Evolutionary conservation across 805 yeast species (phyloP).

Genomic region (Candida rishiriensis): DNA sequence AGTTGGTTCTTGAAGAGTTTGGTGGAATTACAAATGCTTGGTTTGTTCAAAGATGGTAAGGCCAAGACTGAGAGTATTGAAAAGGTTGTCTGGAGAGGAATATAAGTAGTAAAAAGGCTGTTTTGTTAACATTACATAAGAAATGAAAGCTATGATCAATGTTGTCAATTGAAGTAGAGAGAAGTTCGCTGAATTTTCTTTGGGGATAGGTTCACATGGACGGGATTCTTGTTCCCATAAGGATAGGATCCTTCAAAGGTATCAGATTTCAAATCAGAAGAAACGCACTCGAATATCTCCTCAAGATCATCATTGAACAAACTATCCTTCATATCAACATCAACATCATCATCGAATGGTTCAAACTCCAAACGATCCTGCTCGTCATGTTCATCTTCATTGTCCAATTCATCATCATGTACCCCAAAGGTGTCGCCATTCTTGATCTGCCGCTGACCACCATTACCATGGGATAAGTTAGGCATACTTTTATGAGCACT

Average conservation of each 20-base stretch:
- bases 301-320: conserved; percentile 8
- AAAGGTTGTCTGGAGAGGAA: conserved; percentile 70
- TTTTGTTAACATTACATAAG: no score
- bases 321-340: conserved; percentile 4
- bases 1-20: conserved; percentile 75
- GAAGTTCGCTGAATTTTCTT: conserved; percentile 17
- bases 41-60: conserved; percentile 59
- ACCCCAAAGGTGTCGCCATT: no score
- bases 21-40: conserved; percentile 64
- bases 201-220: neutral
- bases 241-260: neutral
- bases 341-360: neutral
- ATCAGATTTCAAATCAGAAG: neutral
- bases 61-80: conserved; percentile 64
- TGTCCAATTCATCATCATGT: no score
- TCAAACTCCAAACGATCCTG: neutral
- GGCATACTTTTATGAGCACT: no score
- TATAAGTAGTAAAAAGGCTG: no score
- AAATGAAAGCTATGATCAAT: neutral
- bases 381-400: no score
- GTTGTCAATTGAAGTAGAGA: conserved; percentile 15
- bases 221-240: neutral
- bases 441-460: no score
- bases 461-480: no score
- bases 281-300: conserved; percentile 8